Evolutionary conservation across 192 early-diverging fungal species (phyloP), one percentile per base, ranked within the genome.

Genomic region (Coemansia sp.): DNA sequence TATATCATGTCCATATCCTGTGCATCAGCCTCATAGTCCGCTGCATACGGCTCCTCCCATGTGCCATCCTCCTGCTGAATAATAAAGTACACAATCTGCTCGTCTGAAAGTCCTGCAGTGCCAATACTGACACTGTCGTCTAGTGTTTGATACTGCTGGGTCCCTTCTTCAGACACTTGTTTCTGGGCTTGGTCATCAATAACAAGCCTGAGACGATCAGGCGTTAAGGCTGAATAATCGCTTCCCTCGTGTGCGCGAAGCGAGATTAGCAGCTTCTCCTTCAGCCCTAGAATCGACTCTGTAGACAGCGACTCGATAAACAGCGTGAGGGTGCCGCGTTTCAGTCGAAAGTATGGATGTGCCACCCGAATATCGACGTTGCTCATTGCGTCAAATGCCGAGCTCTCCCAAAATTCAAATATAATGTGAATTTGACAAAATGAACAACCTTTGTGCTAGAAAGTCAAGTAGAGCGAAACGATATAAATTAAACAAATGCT

Each of bases 341-440:
- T 83, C 37, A 77, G 62, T 5, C 76, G 72, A 54, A 77, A 83
- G 48, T 69, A 77, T 10, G 80, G 80, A 26, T 32, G n/a, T 12
- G 48, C 52, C 16, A 40, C 49, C 36, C 67, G 39, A 48, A 81
- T 73, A 40, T 75, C 69, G 11, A 22, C 39, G 51, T 60, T 51
- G 22, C 63, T 64, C 73, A 76, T 66, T n/a, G 6, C 36, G 16
- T 18, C 21, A 54, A 54, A 11, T 54, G 51, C 19, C 21, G 19
- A 26, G 7, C 26, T 21, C 0, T 15, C 8, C n/a, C 39, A 59
- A 59, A 59, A 5, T 21, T n/a, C n/a, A 46, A 46, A 46, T 19
- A 58, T 40, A 18, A 59, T 36, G 12, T 18, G 36, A 56, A 18
- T 26, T 36, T 10, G 12, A 22, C 21, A 32, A 56, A 49, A 49